These are phyloP conservation scores for Backusella morwellensis DNA, from an alignment of 192 early-diverging fungal species.

Conservation along the genomic window DNA sequence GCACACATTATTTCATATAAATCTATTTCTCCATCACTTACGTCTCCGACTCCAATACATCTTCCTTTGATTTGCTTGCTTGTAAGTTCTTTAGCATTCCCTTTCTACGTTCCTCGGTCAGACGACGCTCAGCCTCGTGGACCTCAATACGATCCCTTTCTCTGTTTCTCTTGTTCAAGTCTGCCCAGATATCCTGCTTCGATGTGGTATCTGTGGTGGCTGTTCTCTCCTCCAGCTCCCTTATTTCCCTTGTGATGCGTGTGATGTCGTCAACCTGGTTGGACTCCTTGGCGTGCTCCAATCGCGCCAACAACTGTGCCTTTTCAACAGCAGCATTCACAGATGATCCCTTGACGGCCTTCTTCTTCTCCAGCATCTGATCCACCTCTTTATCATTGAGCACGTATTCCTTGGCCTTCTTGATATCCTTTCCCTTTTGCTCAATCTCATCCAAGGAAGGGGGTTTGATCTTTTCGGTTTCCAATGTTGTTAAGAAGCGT, in stretches of 20 bases:
- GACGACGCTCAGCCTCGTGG: slow-evolving; percentile 38
- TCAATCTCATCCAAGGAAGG: slow-evolving; percentile 49
- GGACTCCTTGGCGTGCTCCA: slow-evolving; percentile 47
- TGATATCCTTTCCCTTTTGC: slow-evolving; percentile 54
- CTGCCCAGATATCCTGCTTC: slow-evolving; percentile 50
- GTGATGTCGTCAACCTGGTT: slow-evolving; percentile 47
- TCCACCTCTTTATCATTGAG: slow-evolving; percentile 62
- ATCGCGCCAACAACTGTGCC: slow-evolving; percentile 46
- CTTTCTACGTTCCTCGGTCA: slow-evolving; percentile 17
- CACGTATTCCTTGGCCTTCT: slow-evolving; percentile 56
- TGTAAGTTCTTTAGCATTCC: slow-evolving; percentile 1
- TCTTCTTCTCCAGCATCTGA: slow-evolving; percentile 60
- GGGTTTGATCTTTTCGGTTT: slow-evolving; percentile 44
- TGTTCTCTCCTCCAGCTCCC: slow-evolving; percentile 31
- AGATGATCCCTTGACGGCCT: slow-evolving; percentile 35
- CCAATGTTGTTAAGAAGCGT: slow-evolving; percentile 52
- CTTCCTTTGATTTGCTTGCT: neutral
- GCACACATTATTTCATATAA: too few species aligned
- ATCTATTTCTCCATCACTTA: neutral
- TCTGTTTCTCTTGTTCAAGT: slow-evolving; percentile 56
- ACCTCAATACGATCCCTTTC: slow-evolving; percentile 44
- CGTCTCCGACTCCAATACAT: neutral
- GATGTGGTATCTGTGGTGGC: slow-evolving; percentile 23
- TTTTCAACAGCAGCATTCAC: slow-evolving; percentile 44
- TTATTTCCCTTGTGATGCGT: slow-evolving; percentile 39